phyloP scores from a whole-genome alignment of 2,329 filamentous ascomycete species.

The Xylariales sp. region DNA sequence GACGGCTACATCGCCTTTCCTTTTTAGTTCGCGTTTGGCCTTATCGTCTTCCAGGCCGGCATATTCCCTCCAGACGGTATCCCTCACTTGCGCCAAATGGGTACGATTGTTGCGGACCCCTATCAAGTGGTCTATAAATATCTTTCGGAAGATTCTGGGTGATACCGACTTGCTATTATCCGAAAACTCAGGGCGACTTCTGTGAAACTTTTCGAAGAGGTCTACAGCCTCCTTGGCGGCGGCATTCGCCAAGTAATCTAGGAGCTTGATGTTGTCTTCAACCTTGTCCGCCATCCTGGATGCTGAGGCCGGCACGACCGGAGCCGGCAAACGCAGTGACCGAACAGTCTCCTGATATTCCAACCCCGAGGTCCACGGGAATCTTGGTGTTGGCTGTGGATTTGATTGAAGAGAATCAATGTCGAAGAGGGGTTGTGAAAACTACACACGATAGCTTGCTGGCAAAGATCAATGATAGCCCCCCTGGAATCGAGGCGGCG shows the following conservation, averaged over 20 bases:
- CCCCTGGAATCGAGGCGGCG: not conserved
- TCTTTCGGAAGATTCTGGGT: slow-evolving; percentile 12
- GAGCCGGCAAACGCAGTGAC: slow-evolving; percentile 1
- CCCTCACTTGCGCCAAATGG: slow-evolving; percentile 11
- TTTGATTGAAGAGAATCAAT: not conserved
- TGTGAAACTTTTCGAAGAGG: not conserved
- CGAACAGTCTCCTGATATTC: not conserved
- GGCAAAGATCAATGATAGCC: not conserved
- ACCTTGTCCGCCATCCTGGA: slow-evolving; percentile 26
- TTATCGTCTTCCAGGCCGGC: not conserved
- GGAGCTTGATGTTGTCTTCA: not conserved
- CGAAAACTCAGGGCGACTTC: not conserved
- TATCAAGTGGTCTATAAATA: slow-evolving; percentile 26
- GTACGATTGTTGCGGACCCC: not conserved
- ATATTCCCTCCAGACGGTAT: not conserved
- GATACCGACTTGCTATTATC: not conserved
- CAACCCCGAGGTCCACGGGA: not conserved
- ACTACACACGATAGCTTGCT: not conserved
- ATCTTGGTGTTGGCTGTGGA: not conserved
- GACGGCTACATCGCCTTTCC: not conserved
- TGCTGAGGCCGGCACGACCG: slow-evolving; percentile 4
- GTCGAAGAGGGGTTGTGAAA: not conserved
- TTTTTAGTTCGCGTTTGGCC: not conserved
- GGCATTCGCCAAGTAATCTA: slow-evolving; percentile 1
- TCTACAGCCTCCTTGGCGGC: too few relatives aligned